phyloP scores from a whole-genome alignment of 495 filamentous ascomycete species.

The Xeromyces bisporus region DNA sequence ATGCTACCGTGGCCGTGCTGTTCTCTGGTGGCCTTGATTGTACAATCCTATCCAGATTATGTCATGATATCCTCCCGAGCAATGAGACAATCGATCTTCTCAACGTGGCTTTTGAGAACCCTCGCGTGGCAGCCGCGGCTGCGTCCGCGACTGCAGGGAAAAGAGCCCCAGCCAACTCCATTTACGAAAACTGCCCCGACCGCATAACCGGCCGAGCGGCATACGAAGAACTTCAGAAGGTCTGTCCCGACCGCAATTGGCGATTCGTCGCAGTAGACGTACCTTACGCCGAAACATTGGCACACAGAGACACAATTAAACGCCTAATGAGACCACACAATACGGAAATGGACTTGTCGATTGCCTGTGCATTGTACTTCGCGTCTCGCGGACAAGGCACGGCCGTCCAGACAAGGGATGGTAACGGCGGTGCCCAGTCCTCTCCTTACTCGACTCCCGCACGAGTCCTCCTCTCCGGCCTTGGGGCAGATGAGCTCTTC shows the following conservation, averaged over 20 bases:
- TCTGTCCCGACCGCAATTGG: slow-evolving; percentile 62
- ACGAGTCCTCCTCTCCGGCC: slow-evolving; percentile 73
- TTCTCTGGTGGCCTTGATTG: slow-evolving; percentile 95
- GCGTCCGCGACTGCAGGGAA: slow-evolving; percentile 9
- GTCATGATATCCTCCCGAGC: slow-evolving; percentile 58
- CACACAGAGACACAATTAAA: slow-evolving; percentile 51
- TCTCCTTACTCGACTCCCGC: slow-evolving; percentile 48
- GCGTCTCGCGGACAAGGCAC: slow-evolving; percentile 61
- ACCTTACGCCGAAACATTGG: slow-evolving; percentile 55
- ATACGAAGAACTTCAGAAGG: slow-evolving; percentile 48
- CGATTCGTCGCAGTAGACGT: slow-evolving; percentile 72
- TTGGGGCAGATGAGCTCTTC: slow-evolving; percentile 93
- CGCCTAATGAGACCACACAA: slow-evolving; percentile 80
- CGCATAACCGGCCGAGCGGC: slow-evolving; percentile 68
- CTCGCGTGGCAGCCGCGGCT: slow-evolving; percentile 44
- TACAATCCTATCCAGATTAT: slow-evolving; percentile 65
- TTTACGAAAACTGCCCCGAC: slow-evolving; percentile 78
- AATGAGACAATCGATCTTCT: slow-evolving; percentile 65
- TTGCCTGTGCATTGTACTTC: slow-evolving; percentile 83
- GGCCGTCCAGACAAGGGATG: slow-evolving; percentile 3
- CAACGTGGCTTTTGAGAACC: slow-evolving; percentile 96
- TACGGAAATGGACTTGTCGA: slow-evolving; percentile 98
- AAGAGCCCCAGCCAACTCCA: slow-evolving; percentile 15
- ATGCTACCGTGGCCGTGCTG: slow-evolving; percentile 54
- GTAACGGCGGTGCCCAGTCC: slow-evolving; percentile 1